Conservation (phyloP, 805 yeast species). For the Yamadazyma nakazawae region DNA sequence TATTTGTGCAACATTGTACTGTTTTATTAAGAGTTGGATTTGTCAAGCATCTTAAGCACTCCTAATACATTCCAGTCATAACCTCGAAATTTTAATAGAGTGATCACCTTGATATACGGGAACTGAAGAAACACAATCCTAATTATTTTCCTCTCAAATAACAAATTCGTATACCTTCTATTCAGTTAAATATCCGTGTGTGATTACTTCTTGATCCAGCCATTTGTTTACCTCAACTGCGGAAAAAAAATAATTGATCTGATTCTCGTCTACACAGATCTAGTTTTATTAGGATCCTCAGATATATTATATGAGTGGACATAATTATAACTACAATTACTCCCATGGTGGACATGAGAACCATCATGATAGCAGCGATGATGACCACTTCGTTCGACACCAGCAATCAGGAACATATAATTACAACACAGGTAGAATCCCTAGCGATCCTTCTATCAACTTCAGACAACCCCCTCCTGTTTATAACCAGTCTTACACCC, state of each 20-base stretch:
- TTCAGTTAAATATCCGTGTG: not conserved
- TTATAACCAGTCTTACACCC: constrained; percentile 12
- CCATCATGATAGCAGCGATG: not conserved
- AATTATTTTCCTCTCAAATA: too few relatives aligned
- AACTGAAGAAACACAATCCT: too few relatives aligned
- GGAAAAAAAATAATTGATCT: constrained; percentile 3
- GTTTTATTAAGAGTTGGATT: too few relatives aligned
- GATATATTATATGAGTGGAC: constrained; percentile 5
- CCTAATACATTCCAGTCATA: too few relatives aligned
- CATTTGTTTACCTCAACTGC: constrained; percentile 10
- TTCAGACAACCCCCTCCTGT: constrained; percentile 29
- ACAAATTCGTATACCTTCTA: too few relatives aligned
- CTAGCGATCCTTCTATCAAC: constrained; percentile 20
- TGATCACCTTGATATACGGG: too few relatives aligned
- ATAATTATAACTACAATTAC: constrained; percentile 7
- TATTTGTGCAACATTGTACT: too few relatives aligned
- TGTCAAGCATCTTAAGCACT: too few relatives aligned
- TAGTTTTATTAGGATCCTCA: not conserved
- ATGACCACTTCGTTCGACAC: not conserved
- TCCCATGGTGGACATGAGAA: not conserved
- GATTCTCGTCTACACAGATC: not conserved
- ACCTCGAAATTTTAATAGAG: too few relatives aligned
- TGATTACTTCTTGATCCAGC: constrained; percentile 6
- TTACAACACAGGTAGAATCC: constrained; percentile 11
- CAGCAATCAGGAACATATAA: constrained; percentile 20